Evolutionary conservation across 2,329 filamentous ascomycete species (phyloP).

Genomic region (Fusarium begoniae): DNA sequence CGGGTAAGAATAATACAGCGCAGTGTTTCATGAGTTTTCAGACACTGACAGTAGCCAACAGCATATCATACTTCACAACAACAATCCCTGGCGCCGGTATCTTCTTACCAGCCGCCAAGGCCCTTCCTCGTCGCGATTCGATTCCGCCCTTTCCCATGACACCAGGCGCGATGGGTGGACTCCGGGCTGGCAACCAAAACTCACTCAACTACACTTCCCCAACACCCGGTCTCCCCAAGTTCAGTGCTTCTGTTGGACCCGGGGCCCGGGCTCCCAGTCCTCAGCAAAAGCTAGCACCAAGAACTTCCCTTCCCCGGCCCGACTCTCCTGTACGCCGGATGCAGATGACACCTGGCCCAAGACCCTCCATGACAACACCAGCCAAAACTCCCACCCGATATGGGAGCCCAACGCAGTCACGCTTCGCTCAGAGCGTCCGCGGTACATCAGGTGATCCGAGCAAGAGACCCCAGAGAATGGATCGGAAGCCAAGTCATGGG

Average conservation of each 20-base stretch:
- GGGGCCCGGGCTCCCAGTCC: slow-evolving; percentile 74
- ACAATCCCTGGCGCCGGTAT: slow-evolving; percentile 84
- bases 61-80: slow-evolving; percentile 83
- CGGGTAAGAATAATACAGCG: slow-evolving; percentile 67
- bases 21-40: background rate
- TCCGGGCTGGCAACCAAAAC: slow-evolving; percentile 65
- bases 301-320: slow-evolving; percentile 84
- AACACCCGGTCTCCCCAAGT: slow-evolving; percentile 75
- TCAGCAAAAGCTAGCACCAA: slow-evolving; percentile 69
- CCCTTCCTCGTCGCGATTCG: slow-evolving; percentile 73
- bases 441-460: slow-evolving; percentile 69
- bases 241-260: slow-evolving; percentile 88
- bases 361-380: slow-evolving; percentile 66
- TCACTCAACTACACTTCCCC: slow-evolving; percentile 71
- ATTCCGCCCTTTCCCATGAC: slow-evolving; percentile 69
- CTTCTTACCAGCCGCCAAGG: slow-evolving; percentile 88
- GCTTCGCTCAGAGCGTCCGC: slow-evolving; percentile 71
- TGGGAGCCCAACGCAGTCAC: slow-evolving; percentile 58
- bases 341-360: slow-evolving; percentile 68
- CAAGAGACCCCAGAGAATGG: slow-evolving; percentile 60
- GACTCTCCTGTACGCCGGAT: slow-evolving; percentile 83
- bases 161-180: slow-evolving; percentile 70
- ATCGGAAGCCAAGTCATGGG: slow-evolving; percentile 61
- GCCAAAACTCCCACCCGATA: slow-evolving; percentile 46
- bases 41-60: slow-evolving; percentile 43